phyloP scores from a whole-genome alignment of 2,329 filamentous ascomycete species.

The Xylaria sp. region DNA sequence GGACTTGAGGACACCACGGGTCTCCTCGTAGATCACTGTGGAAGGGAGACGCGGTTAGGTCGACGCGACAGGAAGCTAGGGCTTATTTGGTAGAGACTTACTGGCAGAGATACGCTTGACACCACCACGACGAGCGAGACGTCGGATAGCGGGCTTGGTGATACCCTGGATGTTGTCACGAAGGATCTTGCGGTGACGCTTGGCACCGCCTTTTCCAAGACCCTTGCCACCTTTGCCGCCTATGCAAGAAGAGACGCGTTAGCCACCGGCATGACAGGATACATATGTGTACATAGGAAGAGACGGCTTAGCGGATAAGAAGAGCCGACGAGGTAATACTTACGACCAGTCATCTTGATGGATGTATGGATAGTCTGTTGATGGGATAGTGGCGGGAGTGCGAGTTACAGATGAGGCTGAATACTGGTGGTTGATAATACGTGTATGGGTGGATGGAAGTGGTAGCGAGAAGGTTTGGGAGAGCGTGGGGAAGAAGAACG shows the following conservation, averaged over 20 bases:
- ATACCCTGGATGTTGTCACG: constrained; percentile 99
- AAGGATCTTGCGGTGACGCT: constrained; percentile 98
- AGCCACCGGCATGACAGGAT: constrained; percentile 30
- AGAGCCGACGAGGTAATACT: constrained; percentile 16
- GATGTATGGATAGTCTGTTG: constrained; percentile 12
- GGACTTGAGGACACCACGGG: constrained; percentile 75
- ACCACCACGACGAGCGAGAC: constrained; percentile 98
- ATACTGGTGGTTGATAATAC: constrained; percentile 12
- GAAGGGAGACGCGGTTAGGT: constrained; percentile 5
- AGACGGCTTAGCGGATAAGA: neutral
- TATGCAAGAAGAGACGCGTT: constrained; percentile 61
- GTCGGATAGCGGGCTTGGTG: constrained; percentile 95
- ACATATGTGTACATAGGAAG: too few species aligned
- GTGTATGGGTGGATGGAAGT: constrained; percentile 18
- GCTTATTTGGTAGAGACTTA: constrained; percentile 43
- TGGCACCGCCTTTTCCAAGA: constrained; percentile 96
- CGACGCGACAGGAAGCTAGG: constrained; percentile 23
- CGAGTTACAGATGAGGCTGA: constrained; percentile 25
- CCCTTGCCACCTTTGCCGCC: constrained; percentile 96
- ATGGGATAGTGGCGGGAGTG: constrained; percentile 4
- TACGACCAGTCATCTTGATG: constrained; percentile 34
- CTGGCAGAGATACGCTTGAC: constrained; percentile 99
- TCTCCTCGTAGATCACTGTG: constrained; percentile 76
- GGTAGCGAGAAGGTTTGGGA: constrained; percentile 21
- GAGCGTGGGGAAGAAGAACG: constrained; percentile 28